Evolutionary conservation across 306 rosid species (phyloP).

Genomic region (Senna tora): DNA sequence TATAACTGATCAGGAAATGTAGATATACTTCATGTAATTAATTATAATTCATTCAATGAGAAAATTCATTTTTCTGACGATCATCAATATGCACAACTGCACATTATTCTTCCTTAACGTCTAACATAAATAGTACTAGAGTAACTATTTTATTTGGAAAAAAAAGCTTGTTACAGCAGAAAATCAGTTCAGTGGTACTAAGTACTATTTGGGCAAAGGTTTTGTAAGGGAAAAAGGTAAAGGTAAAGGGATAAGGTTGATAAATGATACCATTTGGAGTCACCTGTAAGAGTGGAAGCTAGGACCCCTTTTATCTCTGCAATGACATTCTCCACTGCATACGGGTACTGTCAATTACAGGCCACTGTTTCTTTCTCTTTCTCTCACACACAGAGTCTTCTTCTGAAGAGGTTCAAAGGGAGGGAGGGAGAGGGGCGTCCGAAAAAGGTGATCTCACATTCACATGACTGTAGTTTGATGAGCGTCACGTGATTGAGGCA

Average conservation of each 20-base stretch:
- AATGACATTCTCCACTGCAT: slow-evolving; percentile 44
- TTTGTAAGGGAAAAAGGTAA: slow-evolving; percentile 32
- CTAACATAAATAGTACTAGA: slow-evolving; percentile 27
- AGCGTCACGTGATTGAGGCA: slow-evolving; percentile 52
- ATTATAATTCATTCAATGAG: slow-evolving; percentile 16
- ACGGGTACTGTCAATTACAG: slow-evolving; percentile 19
- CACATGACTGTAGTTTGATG: slow-evolving; percentile 46
- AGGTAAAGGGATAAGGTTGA: slow-evolving; percentile 38
- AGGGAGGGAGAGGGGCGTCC: background rate
- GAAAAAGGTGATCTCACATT: slow-evolving; percentile 15
- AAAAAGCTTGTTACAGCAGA: slow-evolving; percentile 6
- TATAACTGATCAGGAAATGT: slow-evolving; percentile 40
- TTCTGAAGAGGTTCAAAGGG: slow-evolving; percentile 28
- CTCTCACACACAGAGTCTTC: slow-evolving; percentile 25
- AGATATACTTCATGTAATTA: too few species aligned
- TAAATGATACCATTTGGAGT: slow-evolving; percentile 41
- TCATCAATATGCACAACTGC: too few species aligned
- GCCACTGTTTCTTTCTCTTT: slow-evolving; percentile 19
- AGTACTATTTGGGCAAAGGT: slow-evolving; percentile 12
- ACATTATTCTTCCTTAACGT: background rate
- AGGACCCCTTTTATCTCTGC: slow-evolving; percentile 40
- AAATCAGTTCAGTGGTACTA: slow-evolving; percentile 15
- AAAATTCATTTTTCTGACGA: slow-evolving; percentile 17
- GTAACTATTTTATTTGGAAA: background rate
- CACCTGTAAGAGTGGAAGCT: slow-evolving; percentile 28